Evolutionary conservation across 2,329 filamentous ascomycete species (phyloP), one percentile per base, ranked within the genome.

Genomic region (Penicillium sp.): DNA sequence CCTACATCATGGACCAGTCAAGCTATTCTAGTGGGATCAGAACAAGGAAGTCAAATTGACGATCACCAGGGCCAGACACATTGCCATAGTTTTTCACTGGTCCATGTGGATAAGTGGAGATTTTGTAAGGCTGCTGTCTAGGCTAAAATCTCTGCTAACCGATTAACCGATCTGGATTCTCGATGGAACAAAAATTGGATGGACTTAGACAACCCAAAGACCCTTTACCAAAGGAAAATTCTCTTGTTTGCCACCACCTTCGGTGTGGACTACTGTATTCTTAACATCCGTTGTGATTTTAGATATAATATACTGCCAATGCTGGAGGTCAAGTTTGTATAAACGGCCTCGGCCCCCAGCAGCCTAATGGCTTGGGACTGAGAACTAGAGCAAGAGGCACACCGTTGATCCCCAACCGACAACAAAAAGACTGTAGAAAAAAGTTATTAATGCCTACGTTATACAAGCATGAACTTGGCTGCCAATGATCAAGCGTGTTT

Each of bases 71-170:
- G 26, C 13, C 8, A 56, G 26, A 35, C 38, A 19, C 13, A 17
- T 44, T 24, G 53, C 13, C 7, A 30, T 40, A 2, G 28, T 47
- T 56, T 56, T 30, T 49, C 42, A 49, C 42, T 56, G 54, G 54
- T 24, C 30, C 13, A 17, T n/a, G 22, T 17, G 15, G 33, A 3
- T 24, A 12, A 24, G 42, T 28, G 42, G 28, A 19, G 26, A n/a
- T 22, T 17, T 47, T 30, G 22, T 54, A 61, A 61, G 55, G 59
- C 59, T 58, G 30, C 17, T 17, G 9, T 53, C 33, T 42, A 37
- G 1, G 47, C 38, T 40, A 58, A 61, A 61, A 54, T 26, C 24
- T 61, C 59, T 61, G 28, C 49, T 53, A 54, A 33, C 54, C 54
- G 54, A 24, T 45, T 26, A 19, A 30, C 26, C 45, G 45, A 50